These are phyloP conservation scores for Ceratobasidium sp. DNA, from an alignment of 1,284 basidiomycete species.

Conservation along the genomic window DNA sequence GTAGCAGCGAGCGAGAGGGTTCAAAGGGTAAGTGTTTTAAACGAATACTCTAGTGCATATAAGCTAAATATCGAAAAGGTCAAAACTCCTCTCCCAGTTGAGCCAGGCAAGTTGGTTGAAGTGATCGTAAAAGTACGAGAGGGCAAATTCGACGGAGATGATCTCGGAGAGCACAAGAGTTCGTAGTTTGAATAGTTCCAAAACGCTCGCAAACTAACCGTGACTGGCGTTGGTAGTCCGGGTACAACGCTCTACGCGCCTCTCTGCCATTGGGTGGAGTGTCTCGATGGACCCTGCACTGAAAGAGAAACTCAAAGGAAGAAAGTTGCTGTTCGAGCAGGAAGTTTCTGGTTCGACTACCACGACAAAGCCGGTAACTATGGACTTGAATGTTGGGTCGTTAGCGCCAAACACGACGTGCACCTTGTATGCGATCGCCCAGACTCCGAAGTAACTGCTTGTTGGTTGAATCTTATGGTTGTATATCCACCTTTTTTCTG, in stretches of 20 bases:
- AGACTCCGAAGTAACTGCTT: too few species aligned
- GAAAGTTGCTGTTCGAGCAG: background rate
- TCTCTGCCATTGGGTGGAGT: constrained; percentile 15
- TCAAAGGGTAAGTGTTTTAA: background rate
- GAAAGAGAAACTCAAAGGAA: background rate
- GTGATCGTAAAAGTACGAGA: constrained; percentile 5
- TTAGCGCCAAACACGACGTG: background rate
- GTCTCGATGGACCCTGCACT: background rate
- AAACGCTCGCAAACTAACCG: background rate
- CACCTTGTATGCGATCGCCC: background rate
- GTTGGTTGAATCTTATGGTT: background rate
- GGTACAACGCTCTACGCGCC: background rate
- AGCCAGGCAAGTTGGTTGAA: background rate
- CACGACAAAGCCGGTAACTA: background rate
- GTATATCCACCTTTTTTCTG: background rate
- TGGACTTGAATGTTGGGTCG: background rate
- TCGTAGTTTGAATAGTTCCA: background rate
- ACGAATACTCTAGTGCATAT: background rate
- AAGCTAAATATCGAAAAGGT: background rate
- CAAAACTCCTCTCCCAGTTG: background rate
- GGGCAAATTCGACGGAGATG: background rate
- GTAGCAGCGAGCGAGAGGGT: background rate
- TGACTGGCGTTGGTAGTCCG: background rate
- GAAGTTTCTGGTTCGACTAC: background rate
- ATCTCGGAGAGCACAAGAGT: background rate